Evolutionary conservation across 768 basidiomycete genomes (phyloP), one percentile per base, ranked within the genome.

Genomic region (Mycena vitilis): DNA sequence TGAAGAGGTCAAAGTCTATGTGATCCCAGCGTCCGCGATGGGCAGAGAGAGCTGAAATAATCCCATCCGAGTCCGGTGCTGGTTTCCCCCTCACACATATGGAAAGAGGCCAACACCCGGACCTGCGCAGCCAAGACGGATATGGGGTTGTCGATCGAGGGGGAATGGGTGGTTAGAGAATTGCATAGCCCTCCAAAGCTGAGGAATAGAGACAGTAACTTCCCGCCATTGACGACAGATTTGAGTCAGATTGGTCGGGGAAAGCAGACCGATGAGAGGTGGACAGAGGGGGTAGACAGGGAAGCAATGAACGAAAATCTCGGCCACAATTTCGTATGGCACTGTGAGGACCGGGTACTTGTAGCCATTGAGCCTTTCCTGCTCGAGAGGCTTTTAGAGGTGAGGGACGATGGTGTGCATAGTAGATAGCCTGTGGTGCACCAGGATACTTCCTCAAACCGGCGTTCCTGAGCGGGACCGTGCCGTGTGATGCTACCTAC

Each of bases 21-120:
- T 53, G 58, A 10, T 36, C 48, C 60, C 47, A 62, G 30, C 48
- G 60, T 22, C n/a, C 47, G 7, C 38, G 44, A 52, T 62, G 60
- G 23, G 60, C 48, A 34, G 36, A 8, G 25, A 34, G 12, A 18
- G 34, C 22, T 1, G 12, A 22, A 16, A 53, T 11, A 18, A 53
- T 25, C 12, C 18, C 15, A 34, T 22, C 30, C 5, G 13, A 9
- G n/a, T 16, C 11, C 34, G 25, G 52, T 12, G 11, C 23, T 53
- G 9, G 52, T 23, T 6, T 7, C 34, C 23, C 10, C 30, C 23
- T 23, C 4, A 53, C 23, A 53, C 23, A 53, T 30, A 53, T 53
- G 12, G 22, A 34, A 25, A 53, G 52, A 9, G 52, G 40, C 12
- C 40, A 42, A 53, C 8, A 53, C 23, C 52, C 10, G 23, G 52